Evolutionary conservation across 1,284 basidiomycete species (phyloP).

Genomic region (Sphaerobolus stellatus): DNA sequence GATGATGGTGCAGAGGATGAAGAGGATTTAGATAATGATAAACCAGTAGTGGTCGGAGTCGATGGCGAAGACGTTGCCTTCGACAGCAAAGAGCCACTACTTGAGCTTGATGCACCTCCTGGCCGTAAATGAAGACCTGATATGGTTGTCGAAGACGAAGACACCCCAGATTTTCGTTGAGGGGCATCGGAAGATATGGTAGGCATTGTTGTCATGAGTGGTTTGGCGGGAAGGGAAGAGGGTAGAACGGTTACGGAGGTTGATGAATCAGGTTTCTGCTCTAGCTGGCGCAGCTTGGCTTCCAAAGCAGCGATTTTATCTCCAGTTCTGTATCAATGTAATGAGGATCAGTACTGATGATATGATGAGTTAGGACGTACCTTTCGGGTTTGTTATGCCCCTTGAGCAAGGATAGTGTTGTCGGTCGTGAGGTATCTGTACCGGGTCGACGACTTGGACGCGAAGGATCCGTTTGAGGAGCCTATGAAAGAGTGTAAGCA

Average conservation of each 20-base stretch:
- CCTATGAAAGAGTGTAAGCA: conserved; percentile 20
- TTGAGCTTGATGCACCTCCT: background rate
- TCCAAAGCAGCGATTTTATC: conserved; percentile 95
- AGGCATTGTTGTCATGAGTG: conserved; percentile 6
- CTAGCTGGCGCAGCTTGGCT: conserved; percentile 86
- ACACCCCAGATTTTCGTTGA: conserved; percentile 7
- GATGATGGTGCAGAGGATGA: background rate
- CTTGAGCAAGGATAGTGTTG: conserved; percentile 86
- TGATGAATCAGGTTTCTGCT: conserved; percentile 24
- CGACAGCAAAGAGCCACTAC: background rate
- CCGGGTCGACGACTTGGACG: conserved; percentile 37
- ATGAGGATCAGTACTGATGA: background rate
- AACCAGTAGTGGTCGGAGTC: background rate
- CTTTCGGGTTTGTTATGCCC: conserved; percentile 58
- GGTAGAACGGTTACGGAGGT: conserved; percentile 5
- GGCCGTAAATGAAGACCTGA: too few relatives aligned
- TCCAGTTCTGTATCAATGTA: conserved; percentile 54
- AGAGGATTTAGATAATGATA: background rate
- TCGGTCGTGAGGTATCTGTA: conserved; percentile 69
- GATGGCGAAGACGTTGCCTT: background rate
- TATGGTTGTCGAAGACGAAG: too few relatives aligned
- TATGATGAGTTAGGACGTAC: conserved; percentile 43
- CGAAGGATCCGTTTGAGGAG: conserved; percentile 19
- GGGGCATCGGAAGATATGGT: conserved; percentile 7
- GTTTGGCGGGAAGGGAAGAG: conserved; percentile 10